Base-by-base conservation (phyloP, 2,329 filamentous ascomycete genomes). In the Fusarium algeriense region DNA sequence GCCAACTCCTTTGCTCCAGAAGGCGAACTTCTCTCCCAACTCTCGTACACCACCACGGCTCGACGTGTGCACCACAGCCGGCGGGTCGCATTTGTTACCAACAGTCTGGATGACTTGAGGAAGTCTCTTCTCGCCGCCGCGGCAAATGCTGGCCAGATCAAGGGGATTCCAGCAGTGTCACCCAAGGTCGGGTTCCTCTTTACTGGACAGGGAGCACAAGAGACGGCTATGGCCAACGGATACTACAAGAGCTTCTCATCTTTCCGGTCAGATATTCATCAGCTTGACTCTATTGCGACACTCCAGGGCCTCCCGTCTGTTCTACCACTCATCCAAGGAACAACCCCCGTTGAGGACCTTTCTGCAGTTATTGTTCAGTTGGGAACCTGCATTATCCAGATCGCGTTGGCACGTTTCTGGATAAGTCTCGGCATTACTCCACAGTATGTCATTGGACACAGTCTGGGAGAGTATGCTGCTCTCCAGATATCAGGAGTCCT, bases 401-500 rank as follows among this genome's bases (percentile, higher is more conserved):
- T 59, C 1, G 37, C 46, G 1, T 23, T 59, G 2, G 79, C 80
- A 1, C 71, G 73, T 17, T 75, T 61, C 20, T 82, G 23, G 86
- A 83, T 82, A 59, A 62, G 8, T 77, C 74, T 80, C 43, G 83
- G 81, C 5, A 60, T 86, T 13, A 75, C 71, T 20, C 84, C 85
- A 23, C 80, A 82, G 37, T 83, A 78, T 2, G 83, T 86, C 2
- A 65, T 86, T 12, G 85, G 85, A 8, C 84, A 85, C 67, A 90
- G 88, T 2, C 41, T 71, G 5, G 69, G 69, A 0, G 58, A 71
- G 4, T 71, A 71, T 26, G 69, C 69, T 11, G 89, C 89, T 20
- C 83, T 91, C 0, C 81, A 88, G 69, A 83, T 87, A n/a, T 87
- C 89, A 44, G 89, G 88, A 37, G 88, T 91, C 28, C 82, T 91